These are phyloP conservation scores for Boletus sp. DNA, from an alignment of 768 basidiomycete genomes.

Conservation along the genomic window DNA sequence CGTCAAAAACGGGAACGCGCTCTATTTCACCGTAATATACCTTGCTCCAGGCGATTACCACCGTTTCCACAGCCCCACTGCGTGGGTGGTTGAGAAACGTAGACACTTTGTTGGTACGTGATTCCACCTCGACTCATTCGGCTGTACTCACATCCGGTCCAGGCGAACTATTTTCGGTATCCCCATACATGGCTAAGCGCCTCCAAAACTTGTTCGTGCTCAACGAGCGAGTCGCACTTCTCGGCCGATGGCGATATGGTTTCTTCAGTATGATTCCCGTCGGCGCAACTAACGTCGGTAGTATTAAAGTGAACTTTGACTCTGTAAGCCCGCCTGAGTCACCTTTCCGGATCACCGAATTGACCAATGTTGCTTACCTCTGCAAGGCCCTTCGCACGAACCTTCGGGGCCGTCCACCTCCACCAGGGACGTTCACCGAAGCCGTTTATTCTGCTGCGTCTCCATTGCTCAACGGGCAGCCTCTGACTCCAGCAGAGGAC, in stretches of 20 bases:
- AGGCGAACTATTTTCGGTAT: conserved; percentile 95
- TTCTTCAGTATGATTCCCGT: conserved; percentile 98
- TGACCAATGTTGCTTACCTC: neutral
- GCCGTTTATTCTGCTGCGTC: conserved; percentile 89
- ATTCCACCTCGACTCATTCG: neutral
- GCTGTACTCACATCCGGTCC: neutral
- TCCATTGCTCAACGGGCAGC: conserved; percentile 81
- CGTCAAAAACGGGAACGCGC: conserved; percentile 72
- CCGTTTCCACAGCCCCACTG: conserved; percentile 92
- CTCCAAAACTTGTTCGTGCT: conserved; percentile 92
- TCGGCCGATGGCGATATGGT: conserved; percentile 92
- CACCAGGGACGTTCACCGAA: conserved; percentile 86
- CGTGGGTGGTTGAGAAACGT: conserved; percentile 96
- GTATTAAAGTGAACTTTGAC: conserved; percentile 96
- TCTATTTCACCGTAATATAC: conserved; percentile 95
- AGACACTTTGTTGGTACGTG: conserved; percentile 88
- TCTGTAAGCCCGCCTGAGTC: conserved; percentile 42
- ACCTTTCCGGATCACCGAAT: neutral
- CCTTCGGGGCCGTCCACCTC: conserved; percentile 66
- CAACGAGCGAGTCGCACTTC: conserved; percentile 95
- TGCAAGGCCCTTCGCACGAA: conserved; percentile 86
- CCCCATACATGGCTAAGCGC: conserved; percentile 92
- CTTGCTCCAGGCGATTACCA: conserved; percentile 99
- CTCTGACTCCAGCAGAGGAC: conserved; percentile 84
- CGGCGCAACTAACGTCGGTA: conserved; percentile 97